These are phyloP conservation scores for Balansia obtecta DNA, from an alignment of 2,329 filamentous ascomycete genomes.

Conservation along the genomic window DNA sequence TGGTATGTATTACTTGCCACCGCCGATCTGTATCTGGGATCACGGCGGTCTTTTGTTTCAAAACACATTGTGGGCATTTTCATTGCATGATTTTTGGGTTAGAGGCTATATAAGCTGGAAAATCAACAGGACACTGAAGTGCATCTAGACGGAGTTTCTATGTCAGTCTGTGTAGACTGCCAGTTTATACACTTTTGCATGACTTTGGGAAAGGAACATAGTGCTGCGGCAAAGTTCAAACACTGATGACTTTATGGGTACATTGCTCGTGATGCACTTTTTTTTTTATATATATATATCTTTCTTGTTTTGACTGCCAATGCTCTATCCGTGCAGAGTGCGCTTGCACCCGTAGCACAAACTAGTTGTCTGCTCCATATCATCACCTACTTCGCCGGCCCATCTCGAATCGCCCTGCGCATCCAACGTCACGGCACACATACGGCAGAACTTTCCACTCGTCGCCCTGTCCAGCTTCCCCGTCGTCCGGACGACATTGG, in stretches of 20 bases:
- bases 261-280: background rate
- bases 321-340: slow-evolving; percentile 39
- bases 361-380: slow-evolving; percentile 18
- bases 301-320: background rate
- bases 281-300: too few species aligned
- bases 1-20: background rate
- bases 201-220: background rate
- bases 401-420: slow-evolving; percentile 50
- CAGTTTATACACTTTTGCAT: background rate
- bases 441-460: slow-evolving; percentile 37
- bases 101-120: background rate
- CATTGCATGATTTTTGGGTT: slow-evolving; percentile 1
- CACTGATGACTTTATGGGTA: too few species aligned
- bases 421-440: slow-evolving; percentile 59
- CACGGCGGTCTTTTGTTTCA: background rate
- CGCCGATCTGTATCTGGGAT: background rate
- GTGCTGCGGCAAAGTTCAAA: too few species aligned
- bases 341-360: slow-evolving; percentile 67
- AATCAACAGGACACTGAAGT: slow-evolving; percentile 5
- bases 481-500: slow-evolving; percentile 90
- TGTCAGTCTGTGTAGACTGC: background rate
- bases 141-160: slow-evolving; percentile 9
- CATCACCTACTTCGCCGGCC: slow-evolving; percentile 46
- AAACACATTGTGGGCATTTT: slow-evolving; percentile 7
- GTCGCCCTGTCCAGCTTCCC: slow-evolving; percentile 55